Evolutionary conservation across 345 rosid species (phyloP).

Genomic region (Syzygium jambos): DNA sequence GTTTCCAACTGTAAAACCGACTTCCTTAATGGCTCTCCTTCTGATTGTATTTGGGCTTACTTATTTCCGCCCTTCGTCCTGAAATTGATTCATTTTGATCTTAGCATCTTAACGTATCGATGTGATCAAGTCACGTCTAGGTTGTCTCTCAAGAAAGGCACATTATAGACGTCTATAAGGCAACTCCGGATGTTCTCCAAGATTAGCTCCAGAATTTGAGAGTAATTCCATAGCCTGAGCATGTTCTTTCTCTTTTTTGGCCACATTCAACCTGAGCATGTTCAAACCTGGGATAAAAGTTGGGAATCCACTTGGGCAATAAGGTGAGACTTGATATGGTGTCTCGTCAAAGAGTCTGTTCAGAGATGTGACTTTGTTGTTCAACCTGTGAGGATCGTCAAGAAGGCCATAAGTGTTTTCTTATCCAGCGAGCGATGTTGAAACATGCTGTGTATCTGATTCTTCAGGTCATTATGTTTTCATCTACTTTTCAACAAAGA

Average conservation of each 20-base stretch:
- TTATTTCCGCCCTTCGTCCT: neutral
- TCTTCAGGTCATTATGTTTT: neutral
- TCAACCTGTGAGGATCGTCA: neutral
- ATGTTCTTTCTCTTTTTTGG: neutral
- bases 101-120: neutral
- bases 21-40: neutral
- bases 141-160: neutral
- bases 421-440: neutral
- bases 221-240: neutral
- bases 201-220: neutral
- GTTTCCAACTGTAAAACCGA: neutral
- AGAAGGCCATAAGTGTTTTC: neutral
- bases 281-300: neutral
- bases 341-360: neutral
- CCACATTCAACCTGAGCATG: neutral
- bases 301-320: neutral
- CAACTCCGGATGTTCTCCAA: neutral
- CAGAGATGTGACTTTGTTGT: neutral
- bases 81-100: neutral
- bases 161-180: neutral
- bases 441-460: neutral
- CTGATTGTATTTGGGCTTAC: neutral
- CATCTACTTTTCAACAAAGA: neutral
- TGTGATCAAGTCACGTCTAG: neutral
- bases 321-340: neutral